phyloP scores from a whole-genome alignment of 176 grass and related monocot genomes.

The Musa schizocarpa region DNA sequence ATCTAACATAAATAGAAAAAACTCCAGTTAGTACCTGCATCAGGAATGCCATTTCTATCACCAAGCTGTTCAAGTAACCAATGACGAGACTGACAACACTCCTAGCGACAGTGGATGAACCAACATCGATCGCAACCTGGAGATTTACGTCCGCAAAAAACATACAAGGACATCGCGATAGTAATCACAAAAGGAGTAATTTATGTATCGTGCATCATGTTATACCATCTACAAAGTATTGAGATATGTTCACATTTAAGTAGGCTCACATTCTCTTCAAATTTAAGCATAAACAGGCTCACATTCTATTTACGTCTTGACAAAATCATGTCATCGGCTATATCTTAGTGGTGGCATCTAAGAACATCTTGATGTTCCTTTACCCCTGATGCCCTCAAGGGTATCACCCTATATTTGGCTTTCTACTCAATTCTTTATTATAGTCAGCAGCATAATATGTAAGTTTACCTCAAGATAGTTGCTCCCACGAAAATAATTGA shows the following conservation, averaged over 20 bases:
- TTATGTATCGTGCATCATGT: too few relatives aligned
- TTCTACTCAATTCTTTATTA: background rate
- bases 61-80: conserved; percentile 22
- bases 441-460: background rate
- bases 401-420: too few relatives aligned
- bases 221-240: too few relatives aligned
- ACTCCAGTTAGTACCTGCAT: background rate
- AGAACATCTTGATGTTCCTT: too few relatives aligned
- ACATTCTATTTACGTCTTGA: too few relatives aligned
- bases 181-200: background rate
- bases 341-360: too few relatives aligned
- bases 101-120: conserved; percentile 15
- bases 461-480: conserved; percentile 86
- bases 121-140: conserved; percentile 10
- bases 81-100: conserved; percentile 10
- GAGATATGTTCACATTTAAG: too few relatives aligned
- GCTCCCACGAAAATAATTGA: conserved; percentile 89
- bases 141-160: background rate
- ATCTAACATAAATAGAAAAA: too few relatives aligned
- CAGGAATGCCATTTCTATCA: conserved; percentile 20
- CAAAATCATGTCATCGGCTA: too few relatives aligned
- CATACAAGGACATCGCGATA: background rate
- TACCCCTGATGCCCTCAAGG: too few relatives aligned
- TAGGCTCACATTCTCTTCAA: too few relatives aligned
- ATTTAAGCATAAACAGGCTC: too few relatives aligned